These are phyloP conservation scores for Lindgomyces ingoldianus DNA, from an alignment of 495 filamentous ascomycete species.

Conservation along the genomic window DNA sequence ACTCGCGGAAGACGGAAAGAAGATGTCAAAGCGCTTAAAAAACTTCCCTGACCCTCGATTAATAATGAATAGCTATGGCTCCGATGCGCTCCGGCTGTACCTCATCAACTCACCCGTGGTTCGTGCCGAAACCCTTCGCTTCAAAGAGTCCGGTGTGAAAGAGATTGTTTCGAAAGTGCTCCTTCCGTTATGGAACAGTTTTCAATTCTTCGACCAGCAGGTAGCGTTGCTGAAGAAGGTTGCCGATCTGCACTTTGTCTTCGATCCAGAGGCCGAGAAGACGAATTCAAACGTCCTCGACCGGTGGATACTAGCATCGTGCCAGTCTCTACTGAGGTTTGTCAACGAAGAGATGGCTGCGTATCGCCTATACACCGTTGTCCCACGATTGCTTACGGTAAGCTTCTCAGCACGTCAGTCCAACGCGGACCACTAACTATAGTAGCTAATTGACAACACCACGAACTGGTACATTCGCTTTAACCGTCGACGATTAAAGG, in stretches of 20 bases:
- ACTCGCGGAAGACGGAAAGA: constrained; percentile 93
- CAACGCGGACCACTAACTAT: constrained; percentile 34
- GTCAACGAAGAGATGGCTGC: constrained; percentile 94
- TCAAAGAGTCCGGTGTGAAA: constrained; percentile 92
- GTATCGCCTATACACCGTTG: constrained; percentile 78
- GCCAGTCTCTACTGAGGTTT: constrained; percentile 88
- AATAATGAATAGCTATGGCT: constrained; percentile 86
- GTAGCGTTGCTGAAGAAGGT: constrained; percentile 90
- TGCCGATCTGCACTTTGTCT: constrained; percentile 72
- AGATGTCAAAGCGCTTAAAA: constrained; percentile 98
- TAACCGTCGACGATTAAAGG: constrained; percentile 94
- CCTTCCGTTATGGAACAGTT: constrained; percentile 94
- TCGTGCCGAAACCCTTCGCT: constrained; percentile 84
- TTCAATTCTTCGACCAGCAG: constrained; percentile 97
- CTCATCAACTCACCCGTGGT: constrained; percentile 98
- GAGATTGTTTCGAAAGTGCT: constrained; percentile 94
- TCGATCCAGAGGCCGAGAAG: constrained; percentile 71
- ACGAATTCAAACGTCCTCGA: constrained; percentile 94
- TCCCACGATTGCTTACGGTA: constrained; percentile 70
- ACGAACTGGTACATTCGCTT: constrained; percentile 99
- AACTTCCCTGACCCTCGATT: constrained; percentile 92
- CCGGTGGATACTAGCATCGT: constrained; percentile 90
- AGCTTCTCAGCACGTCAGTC: not conserved
- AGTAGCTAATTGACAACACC: constrained; percentile 80
- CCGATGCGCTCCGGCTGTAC: constrained; percentile 91